A percentile compares a stretch with the other conserved stretches of the same genome.
These are phyloP conservation scores for Pseudonitzschia delicatissima DNA, from an alignment of 108 stramenopile genomes.

Conservation along the genomic window DNA sequence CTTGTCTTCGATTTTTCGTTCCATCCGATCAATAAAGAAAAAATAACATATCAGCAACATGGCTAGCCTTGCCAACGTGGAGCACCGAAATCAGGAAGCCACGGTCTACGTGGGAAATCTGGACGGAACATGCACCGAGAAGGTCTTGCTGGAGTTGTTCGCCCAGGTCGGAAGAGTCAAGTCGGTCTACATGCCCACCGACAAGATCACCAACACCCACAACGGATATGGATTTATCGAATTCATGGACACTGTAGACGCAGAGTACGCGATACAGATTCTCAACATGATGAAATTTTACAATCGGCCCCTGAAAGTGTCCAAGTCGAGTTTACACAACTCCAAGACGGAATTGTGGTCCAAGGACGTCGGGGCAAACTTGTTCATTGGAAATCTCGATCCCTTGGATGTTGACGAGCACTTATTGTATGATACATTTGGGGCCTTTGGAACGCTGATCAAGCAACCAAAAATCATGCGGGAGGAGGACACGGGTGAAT, in stretches of 20 bases:
- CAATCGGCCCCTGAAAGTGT: conserved; percentile 88
- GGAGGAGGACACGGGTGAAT: conserved; percentile 80
- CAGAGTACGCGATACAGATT: conserved; percentile 96
- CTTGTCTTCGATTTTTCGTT: no score
- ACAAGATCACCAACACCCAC: conserved; percentile 87
- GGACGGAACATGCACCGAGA: conserved; percentile 83
- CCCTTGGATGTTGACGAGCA: conserved; percentile 95
- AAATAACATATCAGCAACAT: conserved; percentile 25
- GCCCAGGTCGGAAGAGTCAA: conserved; percentile 91
- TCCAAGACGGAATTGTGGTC: conserved; percentile 50
- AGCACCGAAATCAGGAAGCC: conserved; percentile 99
- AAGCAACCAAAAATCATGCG: conserved; percentile 87
- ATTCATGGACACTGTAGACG: conserved; percentile 88
- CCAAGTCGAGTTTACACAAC: conserved; percentile 86
- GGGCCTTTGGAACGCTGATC: conserved; percentile 95
- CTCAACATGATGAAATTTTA: conserved; percentile 97
- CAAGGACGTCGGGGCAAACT: conserved; percentile 95
- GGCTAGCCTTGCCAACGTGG: conserved; percentile 88
- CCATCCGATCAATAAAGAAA: no score
- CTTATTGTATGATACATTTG: conserved; percentile 97
- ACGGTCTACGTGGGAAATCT: conserved; percentile 97
- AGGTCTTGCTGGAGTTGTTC: conserved; percentile 92
- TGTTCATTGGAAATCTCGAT: conserved; percentile 97
- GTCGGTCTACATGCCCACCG: conserved; percentile 98
- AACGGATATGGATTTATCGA: conserved; percentile 98